phyloP scores from a whole-genome alignment of 805 yeast species.

The Sugiyamaella valdiviana region DNA sequence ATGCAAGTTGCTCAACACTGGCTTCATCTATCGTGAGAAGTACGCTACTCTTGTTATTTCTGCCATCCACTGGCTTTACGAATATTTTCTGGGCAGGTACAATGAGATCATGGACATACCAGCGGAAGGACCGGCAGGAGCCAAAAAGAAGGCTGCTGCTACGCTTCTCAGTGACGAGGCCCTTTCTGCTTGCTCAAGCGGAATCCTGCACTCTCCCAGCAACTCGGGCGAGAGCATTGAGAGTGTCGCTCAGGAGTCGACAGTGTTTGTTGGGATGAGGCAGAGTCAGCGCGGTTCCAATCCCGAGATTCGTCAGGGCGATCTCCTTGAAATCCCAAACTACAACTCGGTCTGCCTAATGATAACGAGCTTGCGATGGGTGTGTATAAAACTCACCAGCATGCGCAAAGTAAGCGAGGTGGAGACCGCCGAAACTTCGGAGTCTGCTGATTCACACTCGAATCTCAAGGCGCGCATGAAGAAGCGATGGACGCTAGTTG shows the following conservation, averaged over 20 bases:
- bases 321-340: constrained; percentile 47
- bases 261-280: constrained; percentile 19
- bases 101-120: constrained; percentile 15
- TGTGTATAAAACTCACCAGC: constrained; percentile 53
- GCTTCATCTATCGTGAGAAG: constrained; percentile 50
- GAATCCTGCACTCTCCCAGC: neutral
- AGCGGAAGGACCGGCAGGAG: constrained; percentile 10
- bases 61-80: constrained; percentile 20
- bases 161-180: constrained; percentile 6
- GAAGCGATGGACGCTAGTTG: constrained; percentile 31
- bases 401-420: constrained; percentile 38
- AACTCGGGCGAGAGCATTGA: neutral
- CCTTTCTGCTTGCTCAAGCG: neutral
- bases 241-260: constrained; percentile 20
- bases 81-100: constrained; percentile 13
- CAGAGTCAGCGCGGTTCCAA: constrained; percentile 10
- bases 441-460: constrained; percentile 4
- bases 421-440: constrained; percentile 7
- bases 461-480: constrained; percentile 19
- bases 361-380: constrained; percentile 50
- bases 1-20: constrained; percentile 53
- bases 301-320: constrained; percentile 38
- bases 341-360: constrained; percentile 49
- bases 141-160: constrained; percentile 9
- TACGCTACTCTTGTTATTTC: constrained; percentile 38